These are phyloP conservation scores for Mitragyna speciosa DNA, from an alignment of 257 asterid genomes.

Conservation along the genomic window DNA sequence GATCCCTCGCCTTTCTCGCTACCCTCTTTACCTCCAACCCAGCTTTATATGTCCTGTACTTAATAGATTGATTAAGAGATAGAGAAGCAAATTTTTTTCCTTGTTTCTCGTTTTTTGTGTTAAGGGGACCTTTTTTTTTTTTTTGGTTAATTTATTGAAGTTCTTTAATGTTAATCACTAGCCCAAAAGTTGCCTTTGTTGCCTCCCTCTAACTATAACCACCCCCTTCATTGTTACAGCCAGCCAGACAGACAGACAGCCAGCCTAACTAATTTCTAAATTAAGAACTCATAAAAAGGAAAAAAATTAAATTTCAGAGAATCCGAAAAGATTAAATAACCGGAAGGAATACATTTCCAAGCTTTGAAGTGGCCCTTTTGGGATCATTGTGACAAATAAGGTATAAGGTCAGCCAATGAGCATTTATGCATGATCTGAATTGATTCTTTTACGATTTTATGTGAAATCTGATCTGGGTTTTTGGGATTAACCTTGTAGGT, in stretches of 20 bases:
- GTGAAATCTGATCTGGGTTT: constrained; percentile 39
- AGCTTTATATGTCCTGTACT: too few species aligned
- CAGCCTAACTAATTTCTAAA: background rate
- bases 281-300: background rate
- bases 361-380: constrained; percentile 4
- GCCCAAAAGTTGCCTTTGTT: constrained; percentile 5
- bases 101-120: background rate
- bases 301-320: background rate
- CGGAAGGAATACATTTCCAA: background rate
- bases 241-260: constrained; percentile 7
- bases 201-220: background rate
- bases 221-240: constrained; percentile 1
- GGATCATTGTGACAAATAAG: constrained; percentile 6
- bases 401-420: constrained; percentile 20
- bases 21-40: background rate
- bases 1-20: constrained; percentile 51
- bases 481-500: constrained; percentile 17
- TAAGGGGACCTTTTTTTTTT: background rate
- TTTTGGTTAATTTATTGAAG: constrained; percentile 10
- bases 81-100: background rate
- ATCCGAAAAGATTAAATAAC: background rate
- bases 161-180: background rate
- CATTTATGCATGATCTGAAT: constrained; percentile 28
- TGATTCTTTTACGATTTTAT: constrained; percentile 19
- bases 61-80: too few species aligned